Percentiles rank a stretch among this genome's conserved stretches.
Evolutionary conservation across 2,329 filamentous ascomycete species (phyloP).

Genomic region (Penicillium freii): DNA sequence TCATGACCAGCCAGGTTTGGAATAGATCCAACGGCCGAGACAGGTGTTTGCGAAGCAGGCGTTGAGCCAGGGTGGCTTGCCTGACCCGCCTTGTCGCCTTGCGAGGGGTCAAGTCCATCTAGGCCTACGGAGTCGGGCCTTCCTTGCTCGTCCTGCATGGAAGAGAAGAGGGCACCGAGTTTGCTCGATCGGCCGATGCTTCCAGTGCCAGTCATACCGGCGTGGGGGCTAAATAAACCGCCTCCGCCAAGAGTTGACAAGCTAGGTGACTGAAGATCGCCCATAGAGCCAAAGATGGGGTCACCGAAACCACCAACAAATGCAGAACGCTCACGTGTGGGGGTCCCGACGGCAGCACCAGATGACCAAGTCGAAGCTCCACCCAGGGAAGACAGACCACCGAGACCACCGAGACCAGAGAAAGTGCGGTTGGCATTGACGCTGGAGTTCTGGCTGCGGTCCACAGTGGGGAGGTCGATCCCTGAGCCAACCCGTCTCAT

Average conservation of each 20-base stretch:
- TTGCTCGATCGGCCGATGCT: slow-evolving; percentile 76
- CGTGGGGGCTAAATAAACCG: slow-evolving; percentile 63
- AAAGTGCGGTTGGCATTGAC: slow-evolving; percentile 72
- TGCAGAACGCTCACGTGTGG: slow-evolving; percentile 57
- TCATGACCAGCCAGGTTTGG: slow-evolving; percentile 34
- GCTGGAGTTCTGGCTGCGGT: slow-evolving; percentile 91
- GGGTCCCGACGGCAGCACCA: slow-evolving; percentile 72
- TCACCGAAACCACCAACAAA: slow-evolving; percentile 55
- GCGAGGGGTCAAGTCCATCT: slow-evolving; percentile 46
- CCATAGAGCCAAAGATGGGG: slow-evolving; percentile 70
- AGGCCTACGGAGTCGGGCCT: slow-evolving; percentile 62
- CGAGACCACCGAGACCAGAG: slow-evolving; percentile 54
- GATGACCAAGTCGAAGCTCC: slow-evolving; percentile 50
- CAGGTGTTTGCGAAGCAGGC: slow-evolving; percentile 37
- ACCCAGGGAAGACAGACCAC: slow-evolving; percentile 55
- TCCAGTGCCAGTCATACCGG: slow-evolving; percentile 56
- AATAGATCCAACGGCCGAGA: slow-evolving; percentile 37
- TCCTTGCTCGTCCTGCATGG: slow-evolving; percentile 64
- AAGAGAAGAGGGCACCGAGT: slow-evolving; percentile 81
- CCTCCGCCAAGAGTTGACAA: slow-evolving; percentile 41
- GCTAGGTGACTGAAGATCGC: slow-evolving; percentile 64
- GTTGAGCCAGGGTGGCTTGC: slow-evolving; percentile 30
- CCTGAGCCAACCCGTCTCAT: slow-evolving; percentile 54
- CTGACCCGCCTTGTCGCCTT: slow-evolving; percentile 32
- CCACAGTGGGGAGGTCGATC: slow-evolving; percentile 64